Evolutionary conservation across 805 yeast species (phyloP).

Genomic region (Millerago galiae): DNA sequence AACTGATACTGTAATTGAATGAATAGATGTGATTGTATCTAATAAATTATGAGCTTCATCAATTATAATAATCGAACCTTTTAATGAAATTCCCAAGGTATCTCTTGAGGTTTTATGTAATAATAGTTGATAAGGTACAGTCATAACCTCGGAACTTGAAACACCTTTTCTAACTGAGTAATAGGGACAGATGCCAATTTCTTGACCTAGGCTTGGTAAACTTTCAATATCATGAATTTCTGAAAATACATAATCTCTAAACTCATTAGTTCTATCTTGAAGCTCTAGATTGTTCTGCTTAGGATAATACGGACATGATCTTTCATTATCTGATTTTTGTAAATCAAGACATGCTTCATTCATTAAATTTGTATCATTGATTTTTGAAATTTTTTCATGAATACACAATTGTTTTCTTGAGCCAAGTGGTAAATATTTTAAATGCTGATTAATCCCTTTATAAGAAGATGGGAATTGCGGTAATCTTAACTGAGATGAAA

Average conservation of each 20-base stretch:
- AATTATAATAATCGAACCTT: slow-evolving; percentile 63
- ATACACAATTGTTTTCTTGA: slow-evolving; percentile 85
- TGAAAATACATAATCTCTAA: slow-evolving; percentile 43
- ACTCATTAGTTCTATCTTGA: slow-evolving; percentile 28
- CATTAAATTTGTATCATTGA: slow-evolving; percentile 45
- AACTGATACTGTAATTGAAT: slow-evolving; percentile 53
- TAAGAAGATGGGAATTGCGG: slow-evolving; percentile 62
- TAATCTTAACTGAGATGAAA: slow-evolving; percentile 61
- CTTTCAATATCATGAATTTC: slow-evolving; percentile 65
- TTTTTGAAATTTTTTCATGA: slow-evolving; percentile 49
- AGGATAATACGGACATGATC: slow-evolving; percentile 37
- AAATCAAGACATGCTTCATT: slow-evolving; percentile 79
- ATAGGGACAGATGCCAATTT: slow-evolving; percentile 68
- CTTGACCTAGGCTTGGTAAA: slow-evolving; percentile 50
- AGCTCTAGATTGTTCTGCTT: slow-evolving; percentile 22
- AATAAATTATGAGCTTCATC: slow-evolving; percentile 91
- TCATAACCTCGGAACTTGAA: slow-evolving; percentile 61
- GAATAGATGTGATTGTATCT: slow-evolving; percentile 66
- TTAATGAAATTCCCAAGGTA: slow-evolving; percentile 50
- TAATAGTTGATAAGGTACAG: slow-evolving; percentile 80
- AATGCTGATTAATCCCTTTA: slow-evolving; percentile 38
- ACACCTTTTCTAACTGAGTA: slow-evolving; percentile 60
- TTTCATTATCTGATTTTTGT: slow-evolving; percentile 35
- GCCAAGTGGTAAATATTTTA: slow-evolving; percentile 68
- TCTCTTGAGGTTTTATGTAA: slow-evolving; percentile 55